Percentiles rank a stretch among this genome's conserved stretches.
phyloP scores from a whole-genome alignment of 345 rosid genomes.

The Pugionium cornutum region DNA sequence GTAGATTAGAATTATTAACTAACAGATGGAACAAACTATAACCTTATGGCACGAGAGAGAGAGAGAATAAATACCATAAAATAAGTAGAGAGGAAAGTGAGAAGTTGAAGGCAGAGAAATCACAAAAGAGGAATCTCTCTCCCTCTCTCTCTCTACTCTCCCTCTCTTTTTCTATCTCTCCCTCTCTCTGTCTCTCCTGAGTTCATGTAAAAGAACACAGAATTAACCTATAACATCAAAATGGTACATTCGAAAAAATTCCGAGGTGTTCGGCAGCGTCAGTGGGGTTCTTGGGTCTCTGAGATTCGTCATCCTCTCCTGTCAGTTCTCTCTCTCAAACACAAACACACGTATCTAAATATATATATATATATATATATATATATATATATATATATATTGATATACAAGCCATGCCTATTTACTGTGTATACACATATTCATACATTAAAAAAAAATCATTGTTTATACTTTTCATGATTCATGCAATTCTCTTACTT shows the following conservation, averaged over 20 bases:
- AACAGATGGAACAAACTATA: background rate
- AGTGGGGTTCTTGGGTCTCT: conserved; percentile 94
- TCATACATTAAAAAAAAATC: background rate
- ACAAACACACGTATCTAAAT: background rate
- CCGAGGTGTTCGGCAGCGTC: conserved; percentile 89
- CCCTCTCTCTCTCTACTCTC: background rate
- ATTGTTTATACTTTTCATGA: background rate
- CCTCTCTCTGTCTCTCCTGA: background rate
- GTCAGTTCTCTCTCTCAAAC: conserved; percentile 38
- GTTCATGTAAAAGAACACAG: conserved; percentile 26
- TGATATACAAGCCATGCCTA: too few species aligned
- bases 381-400: too few species aligned
- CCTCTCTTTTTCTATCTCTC: background rate
- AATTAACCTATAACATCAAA: background rate
- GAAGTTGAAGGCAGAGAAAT: conserved; percentile 24
- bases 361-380: too few species aligned
- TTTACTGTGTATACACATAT: background rate
- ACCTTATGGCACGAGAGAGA: background rate
- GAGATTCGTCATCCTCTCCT: conserved; percentile 31
- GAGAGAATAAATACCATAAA: conserved; percentile 21
- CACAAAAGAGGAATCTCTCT: conserved; percentile 15
- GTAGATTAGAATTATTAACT: background rate
- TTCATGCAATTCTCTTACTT: conserved; percentile 3
- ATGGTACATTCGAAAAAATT: conserved; percentile 75
- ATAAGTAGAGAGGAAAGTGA: conserved; percentile 10